Evolutionary conservation across 2,329 filamentous ascomycete species (phyloP).

Genomic region (Fusarium dimerum): DNA sequence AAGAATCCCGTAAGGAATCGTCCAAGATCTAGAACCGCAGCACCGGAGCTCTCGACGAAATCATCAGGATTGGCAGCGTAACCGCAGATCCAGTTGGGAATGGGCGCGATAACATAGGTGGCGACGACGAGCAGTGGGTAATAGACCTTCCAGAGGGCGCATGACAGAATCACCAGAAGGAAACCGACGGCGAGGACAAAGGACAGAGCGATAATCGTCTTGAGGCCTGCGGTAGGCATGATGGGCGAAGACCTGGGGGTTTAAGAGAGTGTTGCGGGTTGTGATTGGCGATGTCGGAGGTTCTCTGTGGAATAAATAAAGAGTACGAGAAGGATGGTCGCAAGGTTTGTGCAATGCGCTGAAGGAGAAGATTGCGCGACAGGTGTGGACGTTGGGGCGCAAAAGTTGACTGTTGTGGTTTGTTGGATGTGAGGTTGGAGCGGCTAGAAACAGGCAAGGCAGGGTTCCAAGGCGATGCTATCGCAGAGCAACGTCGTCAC

Average conservation of each 20-base stretch:
- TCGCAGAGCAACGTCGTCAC: not conserved
- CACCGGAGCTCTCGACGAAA: constrained; percentile 84
- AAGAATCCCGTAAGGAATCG: constrained; percentile 94
- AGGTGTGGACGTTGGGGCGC: not conserved
- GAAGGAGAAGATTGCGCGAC: not conserved
- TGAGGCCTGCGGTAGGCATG: constrained; percentile 83
- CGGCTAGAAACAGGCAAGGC: not conserved
- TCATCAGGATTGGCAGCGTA: constrained; percentile 91
- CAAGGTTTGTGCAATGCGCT: not conserved
- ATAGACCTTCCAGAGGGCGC: constrained; percentile 92
- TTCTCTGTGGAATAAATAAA: constrained; percentile 7
- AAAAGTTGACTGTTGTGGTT: not conserved
- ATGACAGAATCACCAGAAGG: constrained; percentile 97
- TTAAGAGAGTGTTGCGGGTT: not conserved
- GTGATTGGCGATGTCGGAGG: constrained; percentile 9
- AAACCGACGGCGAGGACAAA: constrained; percentile 99
- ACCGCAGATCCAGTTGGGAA: constrained; percentile 95
- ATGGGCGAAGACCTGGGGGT: constrained; percentile 31
- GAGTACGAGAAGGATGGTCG: not conserved
- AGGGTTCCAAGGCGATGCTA: not conserved
- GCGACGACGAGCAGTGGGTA: constrained; percentile 93
- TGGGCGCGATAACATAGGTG: constrained; percentile 88
- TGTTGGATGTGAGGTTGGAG: not conserved
- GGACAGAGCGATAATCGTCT: constrained; percentile 98
- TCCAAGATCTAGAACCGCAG: constrained; percentile 87